A percentile compares a stretch with the other conserved stretches of the same genome.
Evolutionary conservation across 2,329 filamentous ascomycete genomes (phyloP).

Genomic region (Sporothrix globosa): DNA sequence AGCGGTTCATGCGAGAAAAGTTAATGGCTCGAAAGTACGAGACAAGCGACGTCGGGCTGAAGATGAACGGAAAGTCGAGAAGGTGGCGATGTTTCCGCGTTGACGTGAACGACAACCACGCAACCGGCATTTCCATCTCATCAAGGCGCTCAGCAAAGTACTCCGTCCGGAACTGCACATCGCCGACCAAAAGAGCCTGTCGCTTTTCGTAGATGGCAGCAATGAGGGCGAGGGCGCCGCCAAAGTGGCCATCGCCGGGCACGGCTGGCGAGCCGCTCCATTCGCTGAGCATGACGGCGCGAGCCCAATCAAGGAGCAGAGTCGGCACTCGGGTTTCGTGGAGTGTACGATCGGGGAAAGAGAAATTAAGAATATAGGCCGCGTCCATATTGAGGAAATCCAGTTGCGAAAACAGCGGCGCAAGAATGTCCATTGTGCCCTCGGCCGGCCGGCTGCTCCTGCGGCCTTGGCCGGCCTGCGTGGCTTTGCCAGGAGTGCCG

Average conservation of each 20-base stretch:
- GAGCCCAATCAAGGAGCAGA: conserved; percentile 69
- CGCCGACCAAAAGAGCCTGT: conserved; percentile 65
- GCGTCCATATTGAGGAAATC: conserved; percentile 55
- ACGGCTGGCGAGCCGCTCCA: conserved; percentile 80
- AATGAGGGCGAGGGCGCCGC: conserved; percentile 76
- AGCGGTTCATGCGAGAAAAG: conserved; percentile 80
- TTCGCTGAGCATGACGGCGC: conserved; percentile 73
- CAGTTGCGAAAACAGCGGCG: conserved; percentile 56
- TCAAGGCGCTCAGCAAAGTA: conserved; percentile 78
- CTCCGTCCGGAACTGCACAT: conserved; percentile 72
- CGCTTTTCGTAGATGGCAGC: conserved; percentile 68
- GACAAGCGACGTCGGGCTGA: conserved; percentile 71
- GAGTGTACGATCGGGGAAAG: conserved; percentile 54
- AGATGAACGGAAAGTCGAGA: conserved; percentile 79
- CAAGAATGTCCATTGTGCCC: conserved; percentile 50
- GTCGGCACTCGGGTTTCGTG: conserved; percentile 62
- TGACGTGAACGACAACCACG: conserved; percentile 66
- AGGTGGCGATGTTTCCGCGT: conserved; percentile 71
- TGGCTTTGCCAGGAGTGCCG: neutral
- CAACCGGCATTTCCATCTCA: conserved; percentile 70
- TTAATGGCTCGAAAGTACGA: conserved; percentile 88
- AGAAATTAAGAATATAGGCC: conserved; percentile 53
- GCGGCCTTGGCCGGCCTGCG: neutral
- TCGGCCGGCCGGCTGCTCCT: neutral
- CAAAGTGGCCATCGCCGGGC: conserved; percentile 69